Evolutionary conservation across 2,329 filamentous ascomycete species (phyloP), one percentile per base, ranked within the genome.

Genomic region (Dactylellina leptospora): DNA sequence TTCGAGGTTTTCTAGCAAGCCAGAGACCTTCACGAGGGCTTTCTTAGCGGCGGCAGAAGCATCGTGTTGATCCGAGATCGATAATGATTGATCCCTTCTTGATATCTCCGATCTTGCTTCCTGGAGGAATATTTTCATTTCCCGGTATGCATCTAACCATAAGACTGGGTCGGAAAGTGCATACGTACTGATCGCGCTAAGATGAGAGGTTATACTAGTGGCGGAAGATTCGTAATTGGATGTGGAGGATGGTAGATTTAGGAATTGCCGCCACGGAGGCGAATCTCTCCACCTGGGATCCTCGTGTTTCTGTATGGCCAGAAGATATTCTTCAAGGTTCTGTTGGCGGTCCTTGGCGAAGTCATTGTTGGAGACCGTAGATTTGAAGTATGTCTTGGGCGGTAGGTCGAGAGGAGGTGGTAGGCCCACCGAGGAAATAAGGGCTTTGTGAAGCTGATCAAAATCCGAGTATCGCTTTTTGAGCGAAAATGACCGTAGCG

Each of bases 381-480:
- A 87, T 71, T 88, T 86, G 78, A 93, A 86, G 90, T 90, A 95
- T 48, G 88, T 87, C 78, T 95, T 95, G 11, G 81, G 82, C 0
- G 91, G 91, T 1, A 93, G 82, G 0, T 88, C 81, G 0, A 83
- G 82, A 0, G 91, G 91, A 5, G 91, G 90, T 18, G 89, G 79
- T 20, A 82, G 78, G 76, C 87, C 87, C 63, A 88, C 85, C 53
- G 86, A 82, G 40, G 84, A 81, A 18, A 83, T 82, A 6, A 96
- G 84, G 2, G 84, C 80, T 27, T 82, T 79, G 80, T 95, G 86
- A 13, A 96, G 86, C 48, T 83, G 79, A 61, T 83, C 82, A 78
- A 95, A 95, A 78, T 95, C 91, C 58, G 88, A 91, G 82, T 93
- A 96, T 76, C 91, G 89, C 80, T 93, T 93, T 77, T 88, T 87